Evolutionary conservation across 371 early-diverging fungal species (phyloP), one percentile per base, ranked within the genome.

Genomic region (Apophysomyces elegans): DNA sequence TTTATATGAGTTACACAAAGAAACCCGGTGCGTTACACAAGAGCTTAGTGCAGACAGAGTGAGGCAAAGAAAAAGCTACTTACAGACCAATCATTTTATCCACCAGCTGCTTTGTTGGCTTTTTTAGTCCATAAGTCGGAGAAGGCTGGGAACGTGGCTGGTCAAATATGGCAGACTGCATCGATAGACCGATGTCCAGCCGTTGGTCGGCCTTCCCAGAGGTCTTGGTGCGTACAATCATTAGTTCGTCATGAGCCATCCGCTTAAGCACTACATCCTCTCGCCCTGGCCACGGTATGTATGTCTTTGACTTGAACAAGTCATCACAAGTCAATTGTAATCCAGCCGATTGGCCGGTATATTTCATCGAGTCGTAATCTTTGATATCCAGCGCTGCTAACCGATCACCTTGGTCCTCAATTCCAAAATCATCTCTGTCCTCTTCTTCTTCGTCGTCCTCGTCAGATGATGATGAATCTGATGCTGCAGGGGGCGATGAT

Each of bases 351-450:
- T 70, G 62, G 0, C 84, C 84, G 5, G 78, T 71, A 45, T 84
- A 84, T 59, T 76, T 79, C n/a, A 80, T 71, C 4, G 77, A 62
- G 37, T 80, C 81, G 59, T 80, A 84, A 57, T 84, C 81, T 14
- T 81, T 65, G 13, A 78, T 37, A 32, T 70, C 66, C 26, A 77
- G 47, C 39, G 67, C 68, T 14, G 76, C 65, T 6, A 72, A 37
- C 41, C 68, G 61, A 37, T 74, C 70, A 66, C 65, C 44, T 58
- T 68, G 13, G 59, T 61, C 45, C 39, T 18, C 26, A 12, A 46
- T 37, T 21, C 1, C 18, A 36, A 21, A n/a, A 21, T 65, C 59
- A 8, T 56, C 63, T 8, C 62, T 46, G 37, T 72, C 66, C 3
- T 66, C 72, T 11, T 78, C 74, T 36, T 61, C 66, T 44, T 71